Conservation (phyloP, 768 basidiomycete genomes). For the Pholiota molesta region DNA sequence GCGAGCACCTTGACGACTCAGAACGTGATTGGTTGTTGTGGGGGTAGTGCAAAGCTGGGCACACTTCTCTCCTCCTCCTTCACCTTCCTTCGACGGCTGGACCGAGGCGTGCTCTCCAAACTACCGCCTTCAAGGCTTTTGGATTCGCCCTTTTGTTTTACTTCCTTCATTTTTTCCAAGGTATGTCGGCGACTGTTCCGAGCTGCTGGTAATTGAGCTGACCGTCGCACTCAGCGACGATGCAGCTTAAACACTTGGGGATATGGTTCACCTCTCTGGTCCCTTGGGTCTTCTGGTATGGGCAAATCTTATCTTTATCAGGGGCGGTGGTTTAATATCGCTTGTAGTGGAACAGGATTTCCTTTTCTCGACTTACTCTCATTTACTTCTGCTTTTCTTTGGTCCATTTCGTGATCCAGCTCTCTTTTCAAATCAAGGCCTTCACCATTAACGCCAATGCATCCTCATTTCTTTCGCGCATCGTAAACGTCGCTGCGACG, state of each 20-base stretch:
- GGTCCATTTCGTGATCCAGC: conserved; percentile 66
- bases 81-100: conserved; percentile 29
- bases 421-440: conserved; percentile 68
- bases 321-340: background rate
- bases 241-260: conserved; percentile 23
- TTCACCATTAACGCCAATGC: conserved; percentile 67
- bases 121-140: conserved; percentile 26
- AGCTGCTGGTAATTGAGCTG: background rate
- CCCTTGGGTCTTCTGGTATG: conserved; percentile 27
- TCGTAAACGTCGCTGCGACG: conserved; percentile 53
- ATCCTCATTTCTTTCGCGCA: conserved; percentile 49
- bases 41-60: conserved; percentile 1
- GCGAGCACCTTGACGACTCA: conserved; percentile 21
- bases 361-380: conserved; percentile 65
- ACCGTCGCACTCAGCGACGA: conserved; percentile 8
- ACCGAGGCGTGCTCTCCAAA: conserved; percentile 22
- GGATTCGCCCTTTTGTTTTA: conserved; percentile 47
- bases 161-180: conserved; percentile 21
- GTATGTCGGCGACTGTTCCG: background rate
- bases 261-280: conserved; percentile 21
- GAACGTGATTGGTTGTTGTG: conserved; percentile 14
- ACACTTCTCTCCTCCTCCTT: conserved; percentile 21
- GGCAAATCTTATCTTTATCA: background rate
- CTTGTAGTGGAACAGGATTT: conserved; percentile 67
- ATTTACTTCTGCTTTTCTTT: conserved; percentile 71